Conservation (phyloP, 179 eudicot genomes). For the Silene coronaria region DNA sequence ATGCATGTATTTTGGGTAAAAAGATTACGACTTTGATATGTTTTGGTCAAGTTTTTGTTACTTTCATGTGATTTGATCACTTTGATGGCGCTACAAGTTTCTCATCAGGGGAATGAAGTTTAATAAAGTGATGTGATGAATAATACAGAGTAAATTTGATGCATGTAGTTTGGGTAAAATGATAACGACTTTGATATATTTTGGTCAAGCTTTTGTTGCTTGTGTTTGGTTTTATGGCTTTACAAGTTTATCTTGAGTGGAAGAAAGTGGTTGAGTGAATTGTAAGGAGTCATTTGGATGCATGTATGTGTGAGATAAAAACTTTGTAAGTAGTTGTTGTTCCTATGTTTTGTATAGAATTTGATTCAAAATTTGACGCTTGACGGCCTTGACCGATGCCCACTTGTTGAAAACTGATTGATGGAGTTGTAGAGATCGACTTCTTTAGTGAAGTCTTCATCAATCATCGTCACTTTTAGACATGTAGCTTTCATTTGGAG, state of each 20-base stretch:
- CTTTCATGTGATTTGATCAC: background rate
- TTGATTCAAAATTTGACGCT: no score
- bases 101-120: background rate
- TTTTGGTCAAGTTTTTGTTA: background rate
- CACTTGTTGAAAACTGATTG: background rate
- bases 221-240: background rate
- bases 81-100: background rate
- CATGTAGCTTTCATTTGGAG: background rate
- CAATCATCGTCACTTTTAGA: background rate
- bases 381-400: no score
- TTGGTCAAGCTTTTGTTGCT: background rate
- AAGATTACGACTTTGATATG: background rate
- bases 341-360: no score
- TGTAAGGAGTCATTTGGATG: background rate
- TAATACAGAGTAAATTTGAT: background rate
- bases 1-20: background rate
- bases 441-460: background rate
- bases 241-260: background rate
- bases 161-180: background rate
- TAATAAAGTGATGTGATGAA: background rate
- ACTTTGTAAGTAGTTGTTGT: background rate
- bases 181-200: background rate
- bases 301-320: background rate
- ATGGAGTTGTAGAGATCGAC: background rate
- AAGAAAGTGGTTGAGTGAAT: background rate